Evolutionary conservation across 257 asterid genomes (phyloP).

Genomic region (Perilla frutescens): DNA sequence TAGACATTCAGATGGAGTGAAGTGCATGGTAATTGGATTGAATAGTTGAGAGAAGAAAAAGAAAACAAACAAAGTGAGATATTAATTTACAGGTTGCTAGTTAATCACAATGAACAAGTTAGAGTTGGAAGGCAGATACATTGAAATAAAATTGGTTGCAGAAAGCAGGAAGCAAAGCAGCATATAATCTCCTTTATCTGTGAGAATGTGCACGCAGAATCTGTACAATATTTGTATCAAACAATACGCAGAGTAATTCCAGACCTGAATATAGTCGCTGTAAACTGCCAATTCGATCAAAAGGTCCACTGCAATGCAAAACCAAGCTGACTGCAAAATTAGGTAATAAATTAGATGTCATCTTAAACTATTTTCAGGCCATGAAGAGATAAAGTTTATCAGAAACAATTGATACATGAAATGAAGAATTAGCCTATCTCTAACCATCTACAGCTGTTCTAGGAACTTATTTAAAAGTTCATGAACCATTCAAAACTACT

Average conservation of each 20-base stretch:
- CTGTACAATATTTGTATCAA: not conserved
- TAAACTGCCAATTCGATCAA: conserved; percentile 66
- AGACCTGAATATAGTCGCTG: conserved; percentile 78
- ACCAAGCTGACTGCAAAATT: conserved; percentile 66
- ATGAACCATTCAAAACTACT: not conserved
- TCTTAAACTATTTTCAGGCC: conserved; percentile 1
- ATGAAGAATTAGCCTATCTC: not conserved
- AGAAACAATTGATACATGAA: not conserved
- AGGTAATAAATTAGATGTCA: conserved; percentile 20
- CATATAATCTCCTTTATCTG: not conserved
- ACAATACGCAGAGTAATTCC: conserved; percentile 28
- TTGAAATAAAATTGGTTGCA: not conserved
- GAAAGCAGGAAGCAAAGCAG: conserved; percentile 15
- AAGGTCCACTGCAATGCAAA: conserved; percentile 69
- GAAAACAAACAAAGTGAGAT: not conserved
- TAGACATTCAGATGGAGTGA: conserved; percentile 30
- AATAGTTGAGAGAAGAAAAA: conserved; percentile 3
- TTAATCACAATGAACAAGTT: not conserved
- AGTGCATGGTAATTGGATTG: not conserved
- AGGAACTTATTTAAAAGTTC: not conserved
- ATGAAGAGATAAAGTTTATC: not conserved
- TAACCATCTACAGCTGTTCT: conserved; percentile 3
- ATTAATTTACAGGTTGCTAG: not conserved
- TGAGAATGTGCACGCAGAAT: not conserved
- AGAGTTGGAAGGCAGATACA: not conserved